Evolutionary conservation across 257 asterid species (phyloP), one percentile per base, ranked within the genome.

Genomic region (Solanum etuberosum): DNA sequence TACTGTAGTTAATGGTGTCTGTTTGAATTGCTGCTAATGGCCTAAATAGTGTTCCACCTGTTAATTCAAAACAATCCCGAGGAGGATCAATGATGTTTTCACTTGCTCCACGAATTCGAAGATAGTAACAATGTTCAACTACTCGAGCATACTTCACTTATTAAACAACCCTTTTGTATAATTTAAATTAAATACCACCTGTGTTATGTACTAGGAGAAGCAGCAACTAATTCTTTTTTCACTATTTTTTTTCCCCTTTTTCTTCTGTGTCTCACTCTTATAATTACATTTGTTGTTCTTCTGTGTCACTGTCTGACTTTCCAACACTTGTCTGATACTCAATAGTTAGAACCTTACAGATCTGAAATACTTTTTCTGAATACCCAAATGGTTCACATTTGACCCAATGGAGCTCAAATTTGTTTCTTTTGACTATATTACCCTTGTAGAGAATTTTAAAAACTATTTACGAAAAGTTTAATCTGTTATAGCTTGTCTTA

Each of bases 1-100:
- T 18, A 80, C 85, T 46, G 85, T 80, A 46, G 85, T 46, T 46
- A 80, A 80, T 46, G 85, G 85, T 46, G 29, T 32, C 40, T 46
- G 42, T 80, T 80, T 80, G 67, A 27, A 80, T 80, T 80, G 85
- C 85, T 81, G 68, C 68, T 48, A 48, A 48, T 81, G 85, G 85
- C 68, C 85, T 48, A 9, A 73, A 20, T 81, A 81, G 43, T 46
- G 29, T 81, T 81, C 6, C 68, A 46, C 85, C 43, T 80, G 2
- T 77, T 80, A 78, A 43, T 43, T 43, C 38, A 43, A 43, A 1
- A 78, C 84, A 18, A 20, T n/a, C 6, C 6, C 16, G 4, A 7
- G 1, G 20, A 27, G 34, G 0, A 67, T 29, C 21, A 27, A 67
- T 27, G 27, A 0, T 0, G 0, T 67, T 67, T 11, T 4, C 72